Conservation (phyloP, 2,329 filamentous ascomycete species). For the Ilyonectria mors-panacis region DNA sequence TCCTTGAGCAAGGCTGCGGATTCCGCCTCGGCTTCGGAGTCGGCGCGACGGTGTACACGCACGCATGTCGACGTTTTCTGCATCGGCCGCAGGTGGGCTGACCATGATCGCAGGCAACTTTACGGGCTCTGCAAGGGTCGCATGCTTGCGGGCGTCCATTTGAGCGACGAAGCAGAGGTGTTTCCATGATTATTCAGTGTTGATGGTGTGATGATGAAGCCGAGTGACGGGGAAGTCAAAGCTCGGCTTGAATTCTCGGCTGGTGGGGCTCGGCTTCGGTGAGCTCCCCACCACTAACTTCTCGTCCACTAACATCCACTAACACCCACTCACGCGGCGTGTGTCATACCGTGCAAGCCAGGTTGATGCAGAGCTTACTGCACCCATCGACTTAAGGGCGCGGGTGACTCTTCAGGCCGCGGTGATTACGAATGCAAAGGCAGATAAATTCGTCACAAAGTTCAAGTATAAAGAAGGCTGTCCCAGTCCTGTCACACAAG, state of each 20-base stretch:
- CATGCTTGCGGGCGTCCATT: conserved; percentile 50
- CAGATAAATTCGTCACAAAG: conserved; percentile 10
- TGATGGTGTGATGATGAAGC: conserved; percentile 12
- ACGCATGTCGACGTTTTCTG: conserved; percentile 53
- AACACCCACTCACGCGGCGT: conserved; percentile 15
- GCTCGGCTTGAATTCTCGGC: conserved; percentile 32
- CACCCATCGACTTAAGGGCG: conserved; percentile 35
- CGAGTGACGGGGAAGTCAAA: conserved; percentile 20
- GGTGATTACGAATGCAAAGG: conserved; percentile 10
- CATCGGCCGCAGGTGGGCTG: conserved; percentile 59
- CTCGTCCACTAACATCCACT: background rate
- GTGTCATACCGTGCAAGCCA: conserved; percentile 38
- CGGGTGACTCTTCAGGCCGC: conserved; percentile 36
- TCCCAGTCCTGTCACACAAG: background rate
- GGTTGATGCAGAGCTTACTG: conserved; percentile 40
- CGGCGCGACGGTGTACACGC: conserved; percentile 53
- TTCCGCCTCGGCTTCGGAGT: conserved; percentile 37
- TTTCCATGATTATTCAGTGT: conserved; percentile 31
- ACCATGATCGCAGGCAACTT: conserved; percentile 60
- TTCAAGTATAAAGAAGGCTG: conserved; percentile 34
- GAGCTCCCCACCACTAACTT: background rate
- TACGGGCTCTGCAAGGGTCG: conserved; percentile 58
- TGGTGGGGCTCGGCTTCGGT: conserved; percentile 20
- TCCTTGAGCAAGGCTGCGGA: conserved; percentile 9
- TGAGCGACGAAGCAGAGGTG: conserved; percentile 43